Conservation (phyloP, 257 asterid species). For the Capsicum pubescens region DNA sequence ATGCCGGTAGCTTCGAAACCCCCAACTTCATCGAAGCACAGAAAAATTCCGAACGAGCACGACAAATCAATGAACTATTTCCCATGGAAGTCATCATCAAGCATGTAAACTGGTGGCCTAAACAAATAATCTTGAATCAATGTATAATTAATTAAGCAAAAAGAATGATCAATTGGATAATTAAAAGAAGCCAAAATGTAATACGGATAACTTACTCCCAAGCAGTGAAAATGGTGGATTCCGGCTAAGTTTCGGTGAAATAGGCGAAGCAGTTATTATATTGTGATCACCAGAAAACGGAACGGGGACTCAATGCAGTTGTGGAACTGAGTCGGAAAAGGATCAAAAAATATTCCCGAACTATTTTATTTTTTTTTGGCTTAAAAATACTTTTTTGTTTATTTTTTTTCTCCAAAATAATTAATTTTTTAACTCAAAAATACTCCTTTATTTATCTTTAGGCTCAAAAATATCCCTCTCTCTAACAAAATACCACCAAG, state of each 20-base stretch:
- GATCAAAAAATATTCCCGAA: too few species aligned
- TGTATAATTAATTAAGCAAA: neutral
- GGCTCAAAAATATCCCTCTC: too few species aligned
- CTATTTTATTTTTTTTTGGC: too few species aligned
- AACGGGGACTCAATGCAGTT: too few species aligned
- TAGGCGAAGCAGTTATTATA: neutral
- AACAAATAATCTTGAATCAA: neutral
- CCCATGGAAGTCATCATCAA: slow-evolving; percentile 51
- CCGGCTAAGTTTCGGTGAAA: neutral
- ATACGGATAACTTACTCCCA: neutral
- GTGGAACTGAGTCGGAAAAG: too few species aligned
- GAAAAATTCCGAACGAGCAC: slow-evolving; percentile 35
- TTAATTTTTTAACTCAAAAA: too few species aligned
- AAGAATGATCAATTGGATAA: neutral
- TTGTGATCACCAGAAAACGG: neutral
- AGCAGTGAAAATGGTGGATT: neutral
- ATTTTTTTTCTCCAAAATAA: too few species aligned
- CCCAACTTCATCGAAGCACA: slow-evolving; percentile 37
- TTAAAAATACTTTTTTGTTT: too few species aligned
- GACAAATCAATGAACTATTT: slow-evolving; percentile 37
- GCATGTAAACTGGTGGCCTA: neutral
- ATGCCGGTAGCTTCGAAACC: slow-evolving; percentile 42
- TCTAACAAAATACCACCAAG: too few species aligned
- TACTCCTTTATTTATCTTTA: too few species aligned
- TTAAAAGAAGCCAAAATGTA: neutral